phyloP scores from a whole-genome alignment of 2,329 filamentous ascomycete genomes.

The Colletotrichum lentis region DNA sequence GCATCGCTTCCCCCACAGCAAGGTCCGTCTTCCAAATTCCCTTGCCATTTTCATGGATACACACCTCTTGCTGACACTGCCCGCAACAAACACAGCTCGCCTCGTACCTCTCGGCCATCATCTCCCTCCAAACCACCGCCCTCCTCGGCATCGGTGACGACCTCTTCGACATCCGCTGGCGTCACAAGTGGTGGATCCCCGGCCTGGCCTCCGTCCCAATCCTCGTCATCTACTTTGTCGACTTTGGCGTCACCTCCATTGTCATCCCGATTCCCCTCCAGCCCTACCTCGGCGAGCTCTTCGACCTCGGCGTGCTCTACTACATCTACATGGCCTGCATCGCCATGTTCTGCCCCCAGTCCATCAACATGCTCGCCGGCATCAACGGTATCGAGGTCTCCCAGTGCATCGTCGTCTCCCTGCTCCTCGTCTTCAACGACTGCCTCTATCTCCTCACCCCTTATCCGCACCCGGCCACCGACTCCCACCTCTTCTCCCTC shows the following conservation, averaged over 20 bases:
- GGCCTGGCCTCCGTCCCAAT: conserved; percentile 92
- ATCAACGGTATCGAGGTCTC: conserved; percentile 98
- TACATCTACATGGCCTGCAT: conserved; percentile 97
- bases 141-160: conserved; percentile 95
- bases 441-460: conserved; percentile 83
- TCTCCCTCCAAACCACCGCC: conserved; percentile 89
- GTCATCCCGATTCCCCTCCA: conserved; percentile 88
- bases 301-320: conserved; percentile 85
- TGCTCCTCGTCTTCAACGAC: conserved; percentile 86
- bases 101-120: conserved; percentile 91
- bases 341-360: conserved; percentile 97
- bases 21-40: conserved; percentile 61
- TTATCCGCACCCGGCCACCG: conserved; percentile 90
- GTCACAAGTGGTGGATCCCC: conserved; percentile 98
- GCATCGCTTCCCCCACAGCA: conserved; percentile 92
- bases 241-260: conserved; percentile 96
- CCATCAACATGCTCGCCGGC: conserved; percentile 99
- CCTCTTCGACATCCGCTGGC: conserved; percentile 97
- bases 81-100: conserved; percentile 70
- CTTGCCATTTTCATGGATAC: too few species aligned
- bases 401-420: conserved; percentile 89
- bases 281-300: conserved; percentile 81
- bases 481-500: conserved; percentile 94
- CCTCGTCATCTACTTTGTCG: conserved; percentile 96
- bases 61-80: too few species aligned